A percentile compares a stretch with the other conserved stretches of the same genome.
Evolutionary conservation across 306 rosid species (phyloP).

Genomic region (Canavalia gladiata): DNA sequence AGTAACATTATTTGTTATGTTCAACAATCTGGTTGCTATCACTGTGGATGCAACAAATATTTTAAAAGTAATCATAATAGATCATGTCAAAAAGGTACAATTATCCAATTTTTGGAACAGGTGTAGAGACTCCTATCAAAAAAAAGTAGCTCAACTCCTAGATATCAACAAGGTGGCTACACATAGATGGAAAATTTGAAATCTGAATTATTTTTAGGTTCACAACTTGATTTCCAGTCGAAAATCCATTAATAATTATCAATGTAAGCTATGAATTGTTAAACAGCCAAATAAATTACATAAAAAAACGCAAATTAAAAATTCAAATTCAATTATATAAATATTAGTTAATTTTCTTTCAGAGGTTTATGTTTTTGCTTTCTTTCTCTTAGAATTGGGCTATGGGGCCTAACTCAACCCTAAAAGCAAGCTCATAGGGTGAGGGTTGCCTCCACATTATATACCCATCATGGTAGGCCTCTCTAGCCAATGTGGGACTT

Average conservation of each 20-base stretch:
- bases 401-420: too few relatives aligned
- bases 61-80: conserved; percentile 10
- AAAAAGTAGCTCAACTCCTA: not conserved
- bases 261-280: conserved; percentile 16
- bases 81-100: not conserved
- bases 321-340: not conserved
- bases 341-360: not conserved
- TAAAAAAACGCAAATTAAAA: not conserved
- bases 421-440: too few relatives aligned
- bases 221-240: not conserved
- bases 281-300: not conserved
- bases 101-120: not conserved
- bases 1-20: not conserved
- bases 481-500: too few relatives aligned
- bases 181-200: not conserved
- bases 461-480: too few relatives aligned
- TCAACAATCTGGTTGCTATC: conserved; percentile 24
- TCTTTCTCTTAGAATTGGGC: not conserved
- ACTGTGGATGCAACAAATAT: not conserved
- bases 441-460: too few relatives aligned
- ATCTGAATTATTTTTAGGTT: conserved; percentile 27
- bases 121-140: conserved; percentile 16
- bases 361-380: not conserved
- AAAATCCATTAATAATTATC: conserved; percentile 1
- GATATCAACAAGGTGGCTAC: conserved; percentile 10